These are phyloP conservation scores for Podila epicladia DNA, from an alignment of 192 early-diverging fungal genomes.

Conservation along the genomic window DNA sequence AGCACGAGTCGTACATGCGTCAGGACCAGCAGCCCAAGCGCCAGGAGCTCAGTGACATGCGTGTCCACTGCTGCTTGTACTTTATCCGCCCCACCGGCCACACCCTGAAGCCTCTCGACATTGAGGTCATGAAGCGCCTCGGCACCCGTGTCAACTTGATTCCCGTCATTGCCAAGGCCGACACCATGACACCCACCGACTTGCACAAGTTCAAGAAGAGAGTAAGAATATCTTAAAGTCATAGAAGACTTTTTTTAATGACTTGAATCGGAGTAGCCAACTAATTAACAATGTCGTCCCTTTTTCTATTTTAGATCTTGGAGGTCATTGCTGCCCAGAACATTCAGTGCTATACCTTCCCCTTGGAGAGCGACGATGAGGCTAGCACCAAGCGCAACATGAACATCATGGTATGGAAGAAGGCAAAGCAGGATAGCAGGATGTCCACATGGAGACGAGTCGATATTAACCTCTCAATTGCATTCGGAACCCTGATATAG, in stretches of 20 bases:
- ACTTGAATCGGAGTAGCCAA: background rate
- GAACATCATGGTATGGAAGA: constrained; percentile 70
- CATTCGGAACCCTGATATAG: constrained; percentile 7
- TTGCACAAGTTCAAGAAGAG: constrained; percentile 95
- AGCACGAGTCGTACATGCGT: constrained; percentile 94
- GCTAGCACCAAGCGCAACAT: constrained; percentile 79
- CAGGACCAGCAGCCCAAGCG: constrained; percentile 90
- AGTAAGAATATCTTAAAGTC: constrained; percentile 55
- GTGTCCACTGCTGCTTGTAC: constrained; percentile 98
- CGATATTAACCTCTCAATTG: background rate
- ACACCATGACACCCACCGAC: constrained; percentile 93
- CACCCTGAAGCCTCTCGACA: constrained; percentile 92
- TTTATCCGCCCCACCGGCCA: constrained; percentile 99
- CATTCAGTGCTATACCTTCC: constrained; percentile 92
- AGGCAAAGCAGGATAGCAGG: no score
- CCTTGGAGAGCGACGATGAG: constrained; percentile 92
- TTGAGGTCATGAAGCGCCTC: constrained; percentile 98
- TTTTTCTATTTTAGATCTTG: constrained; percentile 65
- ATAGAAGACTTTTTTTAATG: background rate
- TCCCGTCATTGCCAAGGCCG: constrained; percentile 98
- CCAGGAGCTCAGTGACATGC: constrained; percentile 90
- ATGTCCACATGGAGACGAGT: no score
- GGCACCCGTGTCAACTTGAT: constrained; percentile 97
- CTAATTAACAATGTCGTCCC: background rate
- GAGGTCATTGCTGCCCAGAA: constrained; percentile 93